Percentiles rank a stretch among this genome's conserved stretches.
These are phyloP conservation scores for Ehretia macrophylla DNA, from an alignment of 257 asterid species.

Conservation along the genomic window DNA sequence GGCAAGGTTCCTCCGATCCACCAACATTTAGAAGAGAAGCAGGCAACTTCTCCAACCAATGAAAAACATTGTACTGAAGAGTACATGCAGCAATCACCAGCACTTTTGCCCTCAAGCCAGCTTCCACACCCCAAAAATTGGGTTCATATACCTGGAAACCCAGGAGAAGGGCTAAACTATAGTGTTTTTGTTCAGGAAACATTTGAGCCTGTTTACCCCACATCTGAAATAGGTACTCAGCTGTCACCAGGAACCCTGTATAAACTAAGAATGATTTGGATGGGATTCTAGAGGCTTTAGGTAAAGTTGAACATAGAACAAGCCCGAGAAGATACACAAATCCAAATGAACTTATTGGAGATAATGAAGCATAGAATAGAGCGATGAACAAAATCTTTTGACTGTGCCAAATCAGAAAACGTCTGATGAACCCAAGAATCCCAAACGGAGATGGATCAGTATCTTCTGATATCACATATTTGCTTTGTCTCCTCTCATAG, in stretches of 20 bases:
- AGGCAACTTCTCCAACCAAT: slow-evolving; percentile 78
- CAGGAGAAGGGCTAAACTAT: slow-evolving; percentile 56
- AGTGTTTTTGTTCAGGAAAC: slow-evolving; percentile 93
- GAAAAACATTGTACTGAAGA: slow-evolving; percentile 86
- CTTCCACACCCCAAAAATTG: slow-evolving; percentile 79
- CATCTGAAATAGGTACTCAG: slow-evolving; percentile 92
- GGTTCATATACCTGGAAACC: slow-evolving; percentile 76
- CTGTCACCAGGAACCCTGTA: slow-evolving; percentile 69
- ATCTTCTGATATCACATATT: slow-evolving; percentile 48
- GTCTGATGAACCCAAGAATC: slow-evolving; percentile 65
- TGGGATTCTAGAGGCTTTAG: slow-evolving; percentile 86
- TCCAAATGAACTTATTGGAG: slow-evolving; percentile 90
- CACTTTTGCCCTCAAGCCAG: slow-evolving; percentile 86
- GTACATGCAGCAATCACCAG: slow-evolving; percentile 87
- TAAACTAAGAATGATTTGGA: slow-evolving; percentile 75
- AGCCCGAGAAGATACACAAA: slow-evolving; percentile 82
- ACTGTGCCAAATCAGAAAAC: slow-evolving; percentile 93
- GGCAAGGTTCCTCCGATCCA: slow-evolving; percentile 84
- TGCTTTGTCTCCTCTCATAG: slow-evolving; percentile 97
- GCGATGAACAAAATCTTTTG: slow-evolving; percentile 72
- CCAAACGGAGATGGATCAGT: slow-evolving; percentile 60
- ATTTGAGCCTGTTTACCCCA: slow-evolving; percentile 80
- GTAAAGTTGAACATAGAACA: slow-evolving; percentile 56
- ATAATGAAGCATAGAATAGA: slow-evolving; percentile 79
- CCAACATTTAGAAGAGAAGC: slow-evolving; percentile 44